phyloP scores from a whole-genome alignment of 768 basidiomycete species.

The Russula virescens region DNA sequence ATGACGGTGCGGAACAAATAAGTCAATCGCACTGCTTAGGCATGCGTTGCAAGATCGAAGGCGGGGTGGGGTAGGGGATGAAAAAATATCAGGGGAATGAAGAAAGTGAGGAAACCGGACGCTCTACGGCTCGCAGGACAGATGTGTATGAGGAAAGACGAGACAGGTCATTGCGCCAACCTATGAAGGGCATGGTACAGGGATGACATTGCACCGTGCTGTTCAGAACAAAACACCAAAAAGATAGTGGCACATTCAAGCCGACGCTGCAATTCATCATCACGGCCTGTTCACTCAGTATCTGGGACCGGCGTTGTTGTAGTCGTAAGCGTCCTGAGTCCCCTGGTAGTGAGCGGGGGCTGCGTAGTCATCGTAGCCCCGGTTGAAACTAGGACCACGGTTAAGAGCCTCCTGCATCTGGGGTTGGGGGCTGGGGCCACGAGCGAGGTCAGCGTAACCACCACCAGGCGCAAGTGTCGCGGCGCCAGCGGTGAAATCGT shows the following conservation, averaged over 20 bases:
- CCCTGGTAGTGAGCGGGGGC: slow-evolving; percentile 56
- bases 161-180: slow-evolving; percentile 3
- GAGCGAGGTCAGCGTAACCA: slow-evolving; percentile 77
- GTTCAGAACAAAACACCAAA: background rate
- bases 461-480: slow-evolving; percentile 57
- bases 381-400: slow-evolving; percentile 44
- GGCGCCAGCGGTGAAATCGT: slow-evolving; percentile 70
- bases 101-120: background rate
- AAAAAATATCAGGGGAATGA: background rate
- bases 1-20: slow-evolving; percentile 7
- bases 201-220: slow-evolving; percentile 1
- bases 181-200: slow-evolving; percentile 9
- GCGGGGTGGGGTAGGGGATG: too few relatives aligned
- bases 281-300: slow-evolving; percentile 15
- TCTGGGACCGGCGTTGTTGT: slow-evolving; percentile 18
- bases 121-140: slow-evolving; percentile 19
- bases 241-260: background rate
- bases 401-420: slow-evolving; percentile 48
- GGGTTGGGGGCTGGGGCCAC: slow-evolving; percentile 66
- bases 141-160: slow-evolving; percentile 2
- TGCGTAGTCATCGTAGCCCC: slow-evolving; percentile 44
- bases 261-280: slow-evolving; percentile 10
- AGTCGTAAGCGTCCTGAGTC: slow-evolving; percentile 33
- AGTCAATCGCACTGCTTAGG: slow-evolving; percentile 1
- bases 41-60: slow-evolving; percentile 12